A percentile compares a stretch with the other conserved stretches of the same genome.
phyloP scores from a whole-genome alignment of 139 green algal species.

The Picochlorum sp. region DNA sequence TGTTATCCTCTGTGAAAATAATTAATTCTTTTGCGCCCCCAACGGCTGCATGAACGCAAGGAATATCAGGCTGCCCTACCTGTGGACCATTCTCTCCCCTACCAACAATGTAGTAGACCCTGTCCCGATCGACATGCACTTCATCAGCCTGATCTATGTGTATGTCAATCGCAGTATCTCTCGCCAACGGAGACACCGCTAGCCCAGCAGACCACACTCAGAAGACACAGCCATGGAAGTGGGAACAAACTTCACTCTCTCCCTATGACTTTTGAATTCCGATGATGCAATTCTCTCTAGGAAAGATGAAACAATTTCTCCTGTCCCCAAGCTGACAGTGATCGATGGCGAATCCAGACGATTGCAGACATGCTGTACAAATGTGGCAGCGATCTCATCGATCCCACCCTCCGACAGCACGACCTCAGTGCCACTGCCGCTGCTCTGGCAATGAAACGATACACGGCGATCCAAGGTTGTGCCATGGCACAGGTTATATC shows the following conservation, averaged over 20 bases:
- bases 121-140: constrained; percentile 1
- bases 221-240: constrained; percentile 24
- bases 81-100: constrained; percentile 4
- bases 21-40: constrained; percentile 13
- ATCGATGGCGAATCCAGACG: neutral
- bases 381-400: too few relatives aligned
- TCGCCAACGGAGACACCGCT: constrained; percentile 17
- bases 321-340: neutral
- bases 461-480: too few relatives aligned
- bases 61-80: constrained; percentile 21
- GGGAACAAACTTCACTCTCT: constrained; percentile 25
- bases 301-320: neutral
- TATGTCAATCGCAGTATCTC: constrained; percentile 13
- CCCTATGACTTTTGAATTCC: constrained; percentile 5
- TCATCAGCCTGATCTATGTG: constrained; percentile 21
- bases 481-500: too few relatives aligned
- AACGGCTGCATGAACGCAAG: neutral
- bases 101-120: constrained; percentile 15
- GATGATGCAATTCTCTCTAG: neutral
- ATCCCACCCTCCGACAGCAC: too few relatives aligned
- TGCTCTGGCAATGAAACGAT: too few relatives aligned
- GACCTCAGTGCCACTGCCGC: too few relatives aligned
- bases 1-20: neutral
- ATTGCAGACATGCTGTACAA: too few relatives aligned
- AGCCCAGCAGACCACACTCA: constrained; percentile 36